A percentile compares a stretch with the other conserved stretches of the same genome.
phyloP scores from a whole-genome alignment of 176 grass and related monocot species.

The Triticum turgidum region DNA sequence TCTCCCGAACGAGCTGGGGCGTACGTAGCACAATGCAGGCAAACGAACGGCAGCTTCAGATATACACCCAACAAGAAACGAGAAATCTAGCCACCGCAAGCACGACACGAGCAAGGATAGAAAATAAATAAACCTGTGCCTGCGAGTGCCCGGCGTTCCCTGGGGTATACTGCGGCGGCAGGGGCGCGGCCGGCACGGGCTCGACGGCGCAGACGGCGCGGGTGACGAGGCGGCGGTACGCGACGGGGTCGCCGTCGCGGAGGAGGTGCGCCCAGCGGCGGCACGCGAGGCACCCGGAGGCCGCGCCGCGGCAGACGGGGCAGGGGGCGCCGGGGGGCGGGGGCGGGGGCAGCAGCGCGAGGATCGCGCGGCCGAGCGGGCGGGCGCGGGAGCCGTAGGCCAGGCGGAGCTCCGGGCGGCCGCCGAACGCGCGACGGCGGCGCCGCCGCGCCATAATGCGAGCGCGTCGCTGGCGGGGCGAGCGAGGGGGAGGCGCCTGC shows the following conservation, averaged over 20 bases:
- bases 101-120: neutral
- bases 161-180: conserved; percentile 40
- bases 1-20: neutral
- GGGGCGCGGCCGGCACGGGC: neutral
- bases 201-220: conserved; percentile 41
- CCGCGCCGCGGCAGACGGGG: conserved; percentile 27
- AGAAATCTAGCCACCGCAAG: neutral
- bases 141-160: conserved; percentile 38
- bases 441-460: neutral
- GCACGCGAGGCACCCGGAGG: conserved; percentile 38
- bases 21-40: neutral
- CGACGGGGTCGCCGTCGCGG: conserved; percentile 26
- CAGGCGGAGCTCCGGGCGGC: conserved; percentile 29
- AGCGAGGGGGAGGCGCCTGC: too few species aligned
- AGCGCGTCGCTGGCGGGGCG: too few species aligned
- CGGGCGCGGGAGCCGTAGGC: conserved; percentile 22
- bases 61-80: neutral
- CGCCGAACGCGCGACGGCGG: neutral
- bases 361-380: conserved; percentile 28
- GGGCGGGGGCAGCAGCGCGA: conserved; percentile 27
- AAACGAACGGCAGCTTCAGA: conserved; percentile 6
- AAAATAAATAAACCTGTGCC: conserved; percentile 16
- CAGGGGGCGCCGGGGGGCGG: neutral
- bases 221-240: conserved; percentile 45
- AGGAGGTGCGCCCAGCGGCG: conserved; percentile 42